Conservation (phyloP, 2,329 filamentous ascomycete genomes). For the Magnaporthiopsis incrustans region DNA sequence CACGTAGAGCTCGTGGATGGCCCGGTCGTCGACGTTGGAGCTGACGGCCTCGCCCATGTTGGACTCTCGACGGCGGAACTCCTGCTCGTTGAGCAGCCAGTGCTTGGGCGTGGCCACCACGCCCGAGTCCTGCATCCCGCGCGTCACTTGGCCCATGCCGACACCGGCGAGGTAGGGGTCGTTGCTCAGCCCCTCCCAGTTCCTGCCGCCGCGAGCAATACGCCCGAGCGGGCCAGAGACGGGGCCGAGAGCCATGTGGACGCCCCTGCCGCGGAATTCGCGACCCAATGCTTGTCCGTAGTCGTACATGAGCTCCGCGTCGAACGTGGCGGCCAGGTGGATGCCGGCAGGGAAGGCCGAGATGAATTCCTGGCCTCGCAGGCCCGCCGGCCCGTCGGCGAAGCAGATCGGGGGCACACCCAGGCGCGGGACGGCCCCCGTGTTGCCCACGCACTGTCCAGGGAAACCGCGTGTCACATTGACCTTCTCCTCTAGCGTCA, state of each 20-base stretch:
- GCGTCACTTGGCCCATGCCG: slow-evolving; percentile 20
- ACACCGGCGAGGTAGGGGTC: slow-evolving; percentile 24
- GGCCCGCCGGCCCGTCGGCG: slow-evolving; percentile 30
- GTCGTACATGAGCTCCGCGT: slow-evolving; percentile 54
- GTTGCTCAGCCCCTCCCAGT: slow-evolving; percentile 44
- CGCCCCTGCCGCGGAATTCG: slow-evolving; percentile 61
- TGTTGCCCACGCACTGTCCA: slow-evolving; percentile 24
- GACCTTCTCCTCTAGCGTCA: slow-evolving; percentile 32
- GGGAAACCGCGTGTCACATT: slow-evolving; percentile 29
- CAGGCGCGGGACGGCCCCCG: slow-evolving; percentile 27
- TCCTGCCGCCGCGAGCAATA: slow-evolving; percentile 51
- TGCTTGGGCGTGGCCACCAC: slow-evolving; percentile 71
- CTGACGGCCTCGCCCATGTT: slow-evolving; percentile 41
- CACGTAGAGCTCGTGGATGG: slow-evolving; percentile 56
- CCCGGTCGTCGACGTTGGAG: slow-evolving; percentile 57
- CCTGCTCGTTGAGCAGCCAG: slow-evolving; percentile 54
- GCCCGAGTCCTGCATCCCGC: slow-evolving; percentile 34
- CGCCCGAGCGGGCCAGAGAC: slow-evolving; percentile 53
- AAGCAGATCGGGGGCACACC: slow-evolving; percentile 34
- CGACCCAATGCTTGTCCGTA: slow-evolving; percentile 60
- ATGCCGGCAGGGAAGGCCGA: slow-evolving; percentile 56
- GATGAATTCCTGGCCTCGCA: slow-evolving; percentile 25
- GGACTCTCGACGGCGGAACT: slow-evolving; percentile 35
- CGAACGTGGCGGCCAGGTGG: slow-evolving; percentile 64
- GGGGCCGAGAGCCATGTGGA: slow-evolving; percentile 60